Percentiles rank a stretch among this genome's conserved stretches.
These are phyloP conservation scores for Gossypium lobatum DNA, from an alignment of 441 rosid genomes.

Conservation along the genomic window DNA sequence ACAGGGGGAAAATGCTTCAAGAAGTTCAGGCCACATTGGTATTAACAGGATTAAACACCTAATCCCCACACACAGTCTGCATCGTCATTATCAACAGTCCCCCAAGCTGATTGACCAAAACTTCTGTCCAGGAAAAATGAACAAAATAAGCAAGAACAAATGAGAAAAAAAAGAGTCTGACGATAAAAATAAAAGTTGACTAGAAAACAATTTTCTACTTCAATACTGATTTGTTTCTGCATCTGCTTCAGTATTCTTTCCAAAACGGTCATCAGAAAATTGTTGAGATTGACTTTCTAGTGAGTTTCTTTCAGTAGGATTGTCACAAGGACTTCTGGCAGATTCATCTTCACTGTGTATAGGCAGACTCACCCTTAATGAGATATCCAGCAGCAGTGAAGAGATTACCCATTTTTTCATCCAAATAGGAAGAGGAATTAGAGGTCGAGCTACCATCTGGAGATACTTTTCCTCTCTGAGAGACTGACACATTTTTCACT, in stretches of 20 bases:
- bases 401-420: conserved; percentile 41
- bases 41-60: conserved; percentile 35
- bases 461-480: conserved; percentile 41
- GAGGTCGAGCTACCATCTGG: conserved; percentile 46
- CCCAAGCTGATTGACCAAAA: conserved; percentile 91
- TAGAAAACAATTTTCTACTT: neutral
- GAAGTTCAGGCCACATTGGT: conserved; percentile 49
- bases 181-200: neutral
- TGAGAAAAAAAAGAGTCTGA: neutral
- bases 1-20: conserved; percentile 9
- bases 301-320: conserved; percentile 58
- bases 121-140: conserved; percentile 32
- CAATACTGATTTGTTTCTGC: conserved; percentile 44
- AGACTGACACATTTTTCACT: conserved; percentile 32
- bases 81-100: conserved; percentile 89
- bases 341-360: conserved; percentile 73
- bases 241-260: conserved; percentile 61
- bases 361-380: conserved; percentile 54
- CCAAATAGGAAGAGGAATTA: conserved; percentile 44
- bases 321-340: conserved; percentile 77
- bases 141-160: conserved; percentile 6
- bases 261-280: conserved; percentile 51
- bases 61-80: conserved; percentile 87
- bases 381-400: conserved; percentile 38
- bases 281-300: conserved; percentile 57